Evolutionary conservation across 768 basidiomycete genomes (phyloP), one percentile per base, ranked within the genome.

Genomic region (Tremella mesenterica): DNA sequence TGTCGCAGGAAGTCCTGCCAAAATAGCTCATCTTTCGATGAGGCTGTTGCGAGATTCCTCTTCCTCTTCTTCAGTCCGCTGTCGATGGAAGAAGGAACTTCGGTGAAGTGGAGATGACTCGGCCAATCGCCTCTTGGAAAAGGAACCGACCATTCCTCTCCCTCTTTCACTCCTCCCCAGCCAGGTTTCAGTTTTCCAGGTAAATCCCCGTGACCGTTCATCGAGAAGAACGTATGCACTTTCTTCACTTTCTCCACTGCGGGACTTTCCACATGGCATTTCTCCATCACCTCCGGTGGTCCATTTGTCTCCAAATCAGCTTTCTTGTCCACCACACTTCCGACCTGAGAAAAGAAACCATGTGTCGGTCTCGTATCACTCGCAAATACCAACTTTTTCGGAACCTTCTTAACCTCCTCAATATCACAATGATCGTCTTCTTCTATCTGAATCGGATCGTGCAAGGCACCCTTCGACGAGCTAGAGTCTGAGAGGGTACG

Each of bases 151-250:
- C 54, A 58, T 46, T 64, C 67, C n/a, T 62, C 62, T 1, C 64
- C 66, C 29, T 58, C 53, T 45, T 57, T 61, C 12, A 58, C 38
- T 26, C 49, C 59, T n/a, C 67, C 67, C 67, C 67, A 69, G 2
- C 67, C 67, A 48, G 59, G 43, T 33, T 53, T 60, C 48, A 61
- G 16, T 21, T 39, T 41, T 0, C 57, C 56, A 13, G 48, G 33
- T 25, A n/a, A 26, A 9, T 29, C 53, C 12, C 21, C 39, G 12
- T 33, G n/a, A 23, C 54, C 55, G 23, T 53, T 52, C 43, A 43
- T 13, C 12, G 25, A 20, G 51, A 69, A 69, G 52, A 69, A 65
- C 1, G 48, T 21, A 48, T 69, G 60, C 3, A 60, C 54, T 25
- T 59, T 63, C 16, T 39, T 26, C 25, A 26, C 44, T 34, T 47